Conservation (phyloP, 306 rosid genomes). For the Ammopiptanthus mongolicus region DNA sequence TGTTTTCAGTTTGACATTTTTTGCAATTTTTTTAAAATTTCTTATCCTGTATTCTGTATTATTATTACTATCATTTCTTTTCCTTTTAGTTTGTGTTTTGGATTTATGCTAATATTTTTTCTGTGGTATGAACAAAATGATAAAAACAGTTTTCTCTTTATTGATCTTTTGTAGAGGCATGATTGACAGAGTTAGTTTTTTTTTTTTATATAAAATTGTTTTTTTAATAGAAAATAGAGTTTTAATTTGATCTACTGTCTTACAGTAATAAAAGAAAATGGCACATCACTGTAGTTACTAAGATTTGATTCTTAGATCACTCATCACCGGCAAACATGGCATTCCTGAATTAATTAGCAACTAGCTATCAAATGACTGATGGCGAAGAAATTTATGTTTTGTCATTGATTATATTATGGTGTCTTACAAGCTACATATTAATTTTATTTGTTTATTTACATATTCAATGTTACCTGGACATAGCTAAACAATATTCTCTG, state of each 20-base stretch:
- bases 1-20: background rate
- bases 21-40: background rate
- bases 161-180: background rate
- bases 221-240: background rate
- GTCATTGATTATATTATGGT: background rate
- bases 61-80: background rate
- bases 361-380: background rate
- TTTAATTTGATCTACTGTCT: background rate
- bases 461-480: background rate
- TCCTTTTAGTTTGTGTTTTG: background rate
- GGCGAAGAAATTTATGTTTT: background rate
- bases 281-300: background rate
- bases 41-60: background rate
- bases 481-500: background rate
- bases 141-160: background rate
- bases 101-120: background rate
- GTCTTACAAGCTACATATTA: background rate
- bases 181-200: background rate
- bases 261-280: background rate
- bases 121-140: background rate
- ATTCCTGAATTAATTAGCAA: background rate
- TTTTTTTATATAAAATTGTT: background rate
- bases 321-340: background rate
- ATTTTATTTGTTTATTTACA: background rate
- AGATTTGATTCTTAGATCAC: background rate